A percentile compares a stretch with the other conserved stretches of the same genome.
phyloP scores from a whole-genome alignment of 805 yeast species.

The Cyberlindnera petersonii region DNA sequence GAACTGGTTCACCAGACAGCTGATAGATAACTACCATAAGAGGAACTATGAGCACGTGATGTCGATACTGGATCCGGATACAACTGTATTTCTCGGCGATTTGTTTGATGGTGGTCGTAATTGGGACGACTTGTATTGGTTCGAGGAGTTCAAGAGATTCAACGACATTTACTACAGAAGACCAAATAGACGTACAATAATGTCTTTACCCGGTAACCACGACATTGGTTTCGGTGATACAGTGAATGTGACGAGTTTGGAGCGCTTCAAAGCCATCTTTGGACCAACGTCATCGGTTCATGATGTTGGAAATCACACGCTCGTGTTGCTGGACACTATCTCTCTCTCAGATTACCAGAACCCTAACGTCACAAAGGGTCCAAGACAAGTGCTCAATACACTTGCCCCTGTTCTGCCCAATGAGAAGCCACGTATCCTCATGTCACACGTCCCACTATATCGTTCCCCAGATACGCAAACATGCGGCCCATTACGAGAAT shows the following conservation, averaged over 20 bases:
- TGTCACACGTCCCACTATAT: conserved; percentile 86
- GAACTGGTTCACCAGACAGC: conserved; percentile 50
- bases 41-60: conserved; percentile 67
- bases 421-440: conserved; percentile 56
- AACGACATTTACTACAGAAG: conserved; percentile 58
- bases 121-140: conserved; percentile 72
- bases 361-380: conserved; percentile 40
- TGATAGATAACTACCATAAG: conserved; percentile 76
- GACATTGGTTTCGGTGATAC: conserved; percentile 91
- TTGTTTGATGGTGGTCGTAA: conserved; percentile 92
- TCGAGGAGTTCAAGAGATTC: conserved; percentile 66
- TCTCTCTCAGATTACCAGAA: conserved; percentile 62
- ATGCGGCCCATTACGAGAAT: conserved; percentile 81
- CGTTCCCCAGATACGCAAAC: conserved; percentile 55
- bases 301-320: conserved; percentile 63
- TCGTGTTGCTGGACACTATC: conserved; percentile 78
- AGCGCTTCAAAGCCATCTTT: conserved; percentile 66
- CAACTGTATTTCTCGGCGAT: conserved; percentile 82
- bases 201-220: conserved; percentile 85
- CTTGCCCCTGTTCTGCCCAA: conserved; percentile 27
- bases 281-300: conserved; percentile 60
- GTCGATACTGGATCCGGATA: conserved; percentile 61
- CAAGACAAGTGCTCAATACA: conserved; percentile 49
- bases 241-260: conserved; percentile 49
- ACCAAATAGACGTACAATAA: conserved; percentile 39